Base-by-base conservation (phyloP, 2,329 filamentous ascomycete genomes). In the Colletotrichum acutatum region DNA sequence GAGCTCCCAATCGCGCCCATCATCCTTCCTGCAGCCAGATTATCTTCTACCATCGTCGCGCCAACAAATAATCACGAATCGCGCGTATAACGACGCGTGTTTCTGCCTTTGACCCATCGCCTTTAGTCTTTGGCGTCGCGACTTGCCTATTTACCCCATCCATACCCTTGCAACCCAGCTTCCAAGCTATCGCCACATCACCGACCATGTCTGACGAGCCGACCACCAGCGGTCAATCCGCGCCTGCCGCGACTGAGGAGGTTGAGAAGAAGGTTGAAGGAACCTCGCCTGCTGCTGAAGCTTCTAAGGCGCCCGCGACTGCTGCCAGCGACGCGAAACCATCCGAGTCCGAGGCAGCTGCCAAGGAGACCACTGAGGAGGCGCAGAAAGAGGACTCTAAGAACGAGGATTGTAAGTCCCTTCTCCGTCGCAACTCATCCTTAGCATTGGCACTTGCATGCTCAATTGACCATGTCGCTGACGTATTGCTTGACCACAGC, bases 161-260 rank as follows among this genome's bases (percentile, higher is more conserved):
- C 66, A 24, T 63, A 63, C 53, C 72, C 42, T 67, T 68, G 65
- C 32, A 49, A 11, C 58, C 30, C 22, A 64, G 32, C 65, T 52
- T 62, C 62, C 46, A n/a, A 71, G 66, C 66, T 71, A 65, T 72
- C 57, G 71, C 68, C 57, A 63, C 62, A 68, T 74, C 68, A 30
- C 52, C 66, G 77, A 78, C 78, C 77, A 85, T 85, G 83, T 81
- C 83, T 67, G 83, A 85, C 70, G 80, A 80, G 76, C 65, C 79
- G 61, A 76, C 76, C 73, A 81, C 60, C 61, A 70, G 71, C 67
- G 71, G 71, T 49, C 71, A 71, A 71, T 73, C 74, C 52, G 73
- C 73, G 56, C 66, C 71, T 57, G 52, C 67, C 24, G 66, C 75
- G 12, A 62, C 58, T 16, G 75, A 71, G 53, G 60, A 75, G 56